Conservation (phyloP, 2,329 filamentous ascomycete species). For the Pleoardoris graminearum region DNA sequence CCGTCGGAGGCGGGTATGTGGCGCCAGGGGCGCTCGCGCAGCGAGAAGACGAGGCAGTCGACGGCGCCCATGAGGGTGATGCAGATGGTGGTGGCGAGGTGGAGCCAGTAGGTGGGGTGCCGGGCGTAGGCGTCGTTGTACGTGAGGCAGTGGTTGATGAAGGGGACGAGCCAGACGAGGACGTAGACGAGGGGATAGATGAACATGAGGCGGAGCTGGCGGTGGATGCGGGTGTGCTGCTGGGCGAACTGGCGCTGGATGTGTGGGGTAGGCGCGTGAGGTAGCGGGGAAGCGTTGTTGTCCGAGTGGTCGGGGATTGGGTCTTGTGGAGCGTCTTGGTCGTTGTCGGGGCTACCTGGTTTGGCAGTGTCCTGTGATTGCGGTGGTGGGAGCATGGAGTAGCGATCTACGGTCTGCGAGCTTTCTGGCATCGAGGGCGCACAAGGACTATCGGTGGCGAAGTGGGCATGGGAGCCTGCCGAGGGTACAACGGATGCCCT, state of each 20-base stretch:
- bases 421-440: neutral
- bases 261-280: conserved; percentile 4
- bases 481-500: conserved; percentile 7
- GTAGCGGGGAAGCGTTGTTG: conserved; percentile 6
- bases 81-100: conserved; percentile 59
- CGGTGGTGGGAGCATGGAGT: neutral
- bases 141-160: conserved; percentile 64
- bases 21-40: conserved; percentile 72
- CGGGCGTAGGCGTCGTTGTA: conserved; percentile 58
- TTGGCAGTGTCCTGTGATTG: neutral
- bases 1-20: conserved; percentile 54
- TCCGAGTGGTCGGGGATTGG: neutral
- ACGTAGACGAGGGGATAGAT: conserved; percentile 76
- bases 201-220: conserved; percentile 72
- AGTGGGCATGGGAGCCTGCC: neutral
- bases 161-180: conserved; percentile 72
- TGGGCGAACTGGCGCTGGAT: conserved; percentile 17
- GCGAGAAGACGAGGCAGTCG: conserved; percentile 69
- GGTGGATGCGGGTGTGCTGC: conserved; percentile 61
- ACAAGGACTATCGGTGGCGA: neutral
- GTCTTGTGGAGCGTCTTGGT: neutral
- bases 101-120: conserved; percentile 61
- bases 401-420: neutral
- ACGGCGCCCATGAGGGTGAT: conserved; percentile 68
- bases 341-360: neutral